Evolutionary conservation across 352 stramenopile species (phyloP).

Genomic region (Nothophytophthora sp.): DNA sequence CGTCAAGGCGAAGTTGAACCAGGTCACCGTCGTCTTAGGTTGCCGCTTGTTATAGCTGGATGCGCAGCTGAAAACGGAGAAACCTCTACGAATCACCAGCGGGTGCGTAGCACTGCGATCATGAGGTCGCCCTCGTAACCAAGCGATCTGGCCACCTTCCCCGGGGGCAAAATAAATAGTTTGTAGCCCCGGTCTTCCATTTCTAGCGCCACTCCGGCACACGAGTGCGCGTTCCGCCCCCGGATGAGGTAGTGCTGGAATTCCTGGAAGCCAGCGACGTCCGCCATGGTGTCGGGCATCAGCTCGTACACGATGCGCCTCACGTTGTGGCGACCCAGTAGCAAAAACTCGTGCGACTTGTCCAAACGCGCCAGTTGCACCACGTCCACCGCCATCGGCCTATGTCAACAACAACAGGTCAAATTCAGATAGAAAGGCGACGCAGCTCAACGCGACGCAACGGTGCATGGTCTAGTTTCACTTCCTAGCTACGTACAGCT

Average conservation of each 20-base stretch:
- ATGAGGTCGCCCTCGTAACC: constrained; percentile 75
- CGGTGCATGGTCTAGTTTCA: no score
- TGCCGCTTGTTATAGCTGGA: no score
- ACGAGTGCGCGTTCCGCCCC: constrained; percentile 42
- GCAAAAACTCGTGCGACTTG: constrained; percentile 66
- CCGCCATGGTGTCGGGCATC: constrained; percentile 49
- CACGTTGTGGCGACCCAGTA: constrained; percentile 52
- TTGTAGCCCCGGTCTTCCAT: constrained; percentile 73
- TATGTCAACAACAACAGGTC: no score
- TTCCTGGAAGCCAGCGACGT: constrained; percentile 58
- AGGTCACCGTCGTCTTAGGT: no score
- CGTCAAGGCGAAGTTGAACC: no score
- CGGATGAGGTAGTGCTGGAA: constrained; percentile 66
- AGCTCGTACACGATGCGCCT: constrained; percentile 70
- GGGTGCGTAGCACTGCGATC: constrained; percentile 65
- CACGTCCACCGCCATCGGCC: constrained; percentile 64
- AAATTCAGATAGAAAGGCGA: no score
- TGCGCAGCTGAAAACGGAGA: no score
- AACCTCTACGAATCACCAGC: no score
- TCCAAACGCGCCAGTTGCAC: constrained; percentile 59
- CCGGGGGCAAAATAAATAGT: constrained; percentile 75
- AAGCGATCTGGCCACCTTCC: constrained; percentile 54
- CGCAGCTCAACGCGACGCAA: no score
- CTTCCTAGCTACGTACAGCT: no score
- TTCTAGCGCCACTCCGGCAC: constrained; percentile 55